Evolutionary conservation across 2,329 filamentous ascomycete species (phyloP).

Genomic region (Dactylellina parvicollis): DNA sequence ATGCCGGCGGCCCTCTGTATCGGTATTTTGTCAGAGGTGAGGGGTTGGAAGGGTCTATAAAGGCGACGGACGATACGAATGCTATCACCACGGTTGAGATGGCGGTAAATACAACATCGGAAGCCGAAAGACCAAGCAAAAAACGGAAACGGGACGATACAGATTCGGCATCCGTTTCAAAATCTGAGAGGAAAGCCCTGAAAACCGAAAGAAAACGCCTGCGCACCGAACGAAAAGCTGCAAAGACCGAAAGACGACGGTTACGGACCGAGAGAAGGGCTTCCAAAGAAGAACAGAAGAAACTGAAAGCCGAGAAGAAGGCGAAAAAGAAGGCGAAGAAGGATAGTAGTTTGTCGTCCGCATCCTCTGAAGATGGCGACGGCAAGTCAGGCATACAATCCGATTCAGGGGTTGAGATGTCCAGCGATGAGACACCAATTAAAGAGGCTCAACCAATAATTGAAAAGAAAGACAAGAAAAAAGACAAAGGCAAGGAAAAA

Average conservation of each 20-base stretch:
- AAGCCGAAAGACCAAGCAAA: conserved; percentile 4
- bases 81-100: background rate
- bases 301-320: conserved; percentile 28
- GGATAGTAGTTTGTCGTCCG: background rate
- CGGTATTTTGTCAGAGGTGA: conserved; percentile 43
- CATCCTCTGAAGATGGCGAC: background rate
- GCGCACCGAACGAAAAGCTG: conserved; percentile 27
- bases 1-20: conserved; percentile 26
- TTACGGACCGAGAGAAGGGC: conserved; percentile 28
- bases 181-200: conserved; percentile 26
- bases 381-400: conserved; percentile 10
- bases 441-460: background rate
- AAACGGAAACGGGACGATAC: conserved; percentile 34
- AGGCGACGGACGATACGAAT: background rate
- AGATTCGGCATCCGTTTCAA: background rate
- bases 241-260: conserved; percentile 31
- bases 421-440: conserved; percentile 33
- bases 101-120: background rate
- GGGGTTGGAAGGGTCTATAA: conserved; percentile 42
- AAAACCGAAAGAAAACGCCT: conserved; percentile 36
- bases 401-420: conserved; percentile 50
- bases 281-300: conserved; percentile 22
- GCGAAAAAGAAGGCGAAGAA: conserved; percentile 6
- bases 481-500: conserved; percentile 14
- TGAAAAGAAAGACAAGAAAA: conserved; percentile 1